Conservation (phyloP, 2,329 filamentous ascomycete species). For the Coniochaeta sp. region DNA sequence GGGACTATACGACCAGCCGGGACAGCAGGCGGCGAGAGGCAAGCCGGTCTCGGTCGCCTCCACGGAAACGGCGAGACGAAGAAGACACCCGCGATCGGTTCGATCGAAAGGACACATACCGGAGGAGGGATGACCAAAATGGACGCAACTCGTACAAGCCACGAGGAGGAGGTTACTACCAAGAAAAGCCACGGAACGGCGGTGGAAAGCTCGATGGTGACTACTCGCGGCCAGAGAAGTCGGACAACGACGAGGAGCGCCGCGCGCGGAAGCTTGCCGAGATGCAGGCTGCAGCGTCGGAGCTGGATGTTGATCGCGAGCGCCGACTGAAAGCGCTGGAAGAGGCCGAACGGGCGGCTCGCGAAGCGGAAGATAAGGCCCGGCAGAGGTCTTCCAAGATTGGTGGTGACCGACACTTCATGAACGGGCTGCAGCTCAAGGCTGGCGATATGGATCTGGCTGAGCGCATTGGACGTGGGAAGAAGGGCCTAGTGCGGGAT, state of each 20-base stretch:
- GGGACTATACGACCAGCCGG: constrained; percentile 9
- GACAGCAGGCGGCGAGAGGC: constrained; percentile 7
- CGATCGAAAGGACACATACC: constrained; percentile 8
- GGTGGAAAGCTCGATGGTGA: constrained; percentile 13
- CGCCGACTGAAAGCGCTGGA: constrained; percentile 60
- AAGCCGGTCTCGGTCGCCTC: constrained; percentile 1
- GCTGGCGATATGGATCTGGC: constrained; percentile 44
- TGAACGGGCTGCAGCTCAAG: constrained; percentile 54
- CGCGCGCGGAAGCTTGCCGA: constrained; percentile 60
- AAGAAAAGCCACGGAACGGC: neutral
- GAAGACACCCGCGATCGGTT: constrained; percentile 5
- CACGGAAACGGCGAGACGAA: constrained; percentile 7
- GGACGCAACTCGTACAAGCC: neutral
- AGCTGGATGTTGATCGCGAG: constrained; percentile 63
- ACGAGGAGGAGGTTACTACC: neutral
- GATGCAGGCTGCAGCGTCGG: constrained; percentile 64
- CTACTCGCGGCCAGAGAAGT: constrained; percentile 4
- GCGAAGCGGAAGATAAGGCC: constrained; percentile 59
- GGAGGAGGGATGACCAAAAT: constrained; percentile 10
- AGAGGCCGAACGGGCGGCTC: constrained; percentile 54
- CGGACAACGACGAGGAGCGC: constrained; percentile 39
- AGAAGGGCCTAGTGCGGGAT: constrained; percentile 37
- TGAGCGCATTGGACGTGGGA: constrained; percentile 41
- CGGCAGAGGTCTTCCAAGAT: constrained; percentile 52
- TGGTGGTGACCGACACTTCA: constrained; percentile 57